These are phyloP conservation scores for Zalaria obscura DNA, from an alignment of 2,329 filamentous ascomycete genomes.

Conservation along the genomic window DNA sequence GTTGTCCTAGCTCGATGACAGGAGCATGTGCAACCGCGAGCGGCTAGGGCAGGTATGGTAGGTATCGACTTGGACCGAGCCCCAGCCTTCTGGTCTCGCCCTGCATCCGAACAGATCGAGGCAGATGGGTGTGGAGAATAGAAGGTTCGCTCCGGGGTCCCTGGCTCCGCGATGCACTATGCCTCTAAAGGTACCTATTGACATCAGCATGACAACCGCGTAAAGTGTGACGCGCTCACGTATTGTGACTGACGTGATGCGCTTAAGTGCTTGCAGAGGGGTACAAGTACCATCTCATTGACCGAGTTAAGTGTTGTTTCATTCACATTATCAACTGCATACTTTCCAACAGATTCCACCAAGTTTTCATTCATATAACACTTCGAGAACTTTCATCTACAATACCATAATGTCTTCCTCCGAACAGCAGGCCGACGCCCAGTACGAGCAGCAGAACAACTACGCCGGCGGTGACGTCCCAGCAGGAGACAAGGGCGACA, in stretches of 20 bases:
- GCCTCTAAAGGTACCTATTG: neutral
- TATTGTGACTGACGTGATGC: neutral
- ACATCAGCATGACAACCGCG: neutral
- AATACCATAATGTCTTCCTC: conserved; percentile 5
- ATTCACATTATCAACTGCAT: neutral
- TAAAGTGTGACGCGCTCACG: neutral
- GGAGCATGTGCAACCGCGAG: no score
- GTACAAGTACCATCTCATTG: neutral
- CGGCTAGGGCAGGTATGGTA: no score
- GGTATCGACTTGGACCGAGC: no score
- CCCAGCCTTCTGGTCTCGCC: no score
- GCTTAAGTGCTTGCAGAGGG: neutral
- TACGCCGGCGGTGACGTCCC: conserved; percentile 14
- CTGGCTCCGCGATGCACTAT: no score
- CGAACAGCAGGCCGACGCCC: conserved; percentile 9
- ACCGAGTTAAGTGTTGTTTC: neutral
- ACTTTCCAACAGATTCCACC: neutral
- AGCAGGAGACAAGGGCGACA: conserved; percentile 21
- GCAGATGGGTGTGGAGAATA: no score
- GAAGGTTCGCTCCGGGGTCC: no score
- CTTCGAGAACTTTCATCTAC: neutral
- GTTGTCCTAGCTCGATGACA: no score
- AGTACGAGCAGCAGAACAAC: conserved; percentile 17
- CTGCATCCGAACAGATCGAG: no score
- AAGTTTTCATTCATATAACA: neutral